A percentile compares a stretch with the other conserved stretches of the same genome.
phyloP scores from a whole-genome alignment of 2,329 filamentous ascomycete species.

The Fusarium sp. region DNA sequence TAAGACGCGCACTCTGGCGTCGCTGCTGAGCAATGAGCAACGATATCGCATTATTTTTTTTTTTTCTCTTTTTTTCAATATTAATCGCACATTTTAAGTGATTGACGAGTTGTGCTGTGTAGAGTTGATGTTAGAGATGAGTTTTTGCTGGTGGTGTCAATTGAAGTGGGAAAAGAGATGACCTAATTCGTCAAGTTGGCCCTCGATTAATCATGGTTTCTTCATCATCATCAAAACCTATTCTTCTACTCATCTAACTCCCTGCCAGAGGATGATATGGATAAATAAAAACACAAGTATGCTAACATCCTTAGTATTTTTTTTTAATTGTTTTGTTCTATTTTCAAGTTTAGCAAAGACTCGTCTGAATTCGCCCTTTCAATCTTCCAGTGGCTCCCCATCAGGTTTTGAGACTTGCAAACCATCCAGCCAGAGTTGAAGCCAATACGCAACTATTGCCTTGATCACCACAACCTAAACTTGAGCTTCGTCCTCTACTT shows the following conservation, averaged over 20 bases:
- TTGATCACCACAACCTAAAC: neutral
- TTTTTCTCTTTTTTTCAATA: neutral
- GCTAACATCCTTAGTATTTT: neutral
- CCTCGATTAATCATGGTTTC: neutral
- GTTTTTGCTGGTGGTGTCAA: neutral
- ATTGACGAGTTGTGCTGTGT: neutral
- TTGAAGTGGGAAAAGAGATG: neutral
- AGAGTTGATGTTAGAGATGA: neutral
- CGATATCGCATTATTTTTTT: neutral
- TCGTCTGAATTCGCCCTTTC: neutral
- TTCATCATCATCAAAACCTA: neutral
- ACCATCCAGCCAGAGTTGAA: neutral
- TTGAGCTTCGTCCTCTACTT: neutral
- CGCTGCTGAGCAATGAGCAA: neutral
- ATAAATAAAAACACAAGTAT: neutral
- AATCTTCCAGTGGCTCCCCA: neutral
- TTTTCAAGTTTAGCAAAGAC: neutral
- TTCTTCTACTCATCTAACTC: neutral
- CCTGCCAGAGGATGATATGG: neutral
- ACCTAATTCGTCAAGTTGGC: neutral
- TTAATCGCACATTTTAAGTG: neutral
- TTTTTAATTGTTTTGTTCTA: neutral
- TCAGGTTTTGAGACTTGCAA: neutral
- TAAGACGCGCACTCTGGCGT: constrained; percentile 4
- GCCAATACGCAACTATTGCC: neutral